Evolutionary conservation across 1,284 basidiomycete genomes (phyloP).

Genomic region (Omphalotus olearius): DNA sequence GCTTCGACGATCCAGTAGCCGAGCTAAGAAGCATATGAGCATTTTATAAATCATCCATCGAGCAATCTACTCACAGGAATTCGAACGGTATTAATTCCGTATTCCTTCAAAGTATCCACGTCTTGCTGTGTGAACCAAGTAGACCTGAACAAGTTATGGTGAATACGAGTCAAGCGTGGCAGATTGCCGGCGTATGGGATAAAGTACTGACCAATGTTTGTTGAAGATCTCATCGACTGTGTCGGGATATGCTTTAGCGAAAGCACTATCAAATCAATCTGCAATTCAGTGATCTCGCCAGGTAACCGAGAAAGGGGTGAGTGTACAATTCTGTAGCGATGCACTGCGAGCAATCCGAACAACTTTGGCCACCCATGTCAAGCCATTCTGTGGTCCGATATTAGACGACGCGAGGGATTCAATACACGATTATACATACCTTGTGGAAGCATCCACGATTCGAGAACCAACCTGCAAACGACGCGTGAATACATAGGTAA

Average conservation of each 20-base stretch:
- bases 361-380: conserved; percentile 59
- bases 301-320: neutral
- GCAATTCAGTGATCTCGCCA: neutral
- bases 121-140: conserved; percentile 70
- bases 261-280: conserved; percentile 36
- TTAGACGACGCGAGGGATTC: neutral
- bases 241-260: conserved; percentile 52
- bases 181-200: neutral
- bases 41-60: neutral
- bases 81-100: conserved; percentile 70
- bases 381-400: conserved; percentile 45
- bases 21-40: conserved; percentile 37
- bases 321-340: conserved; percentile 58
- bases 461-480: conserved; percentile 47
- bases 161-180: conserved; percentile 3
- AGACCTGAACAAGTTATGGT: no score
- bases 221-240: conserved; percentile 58
- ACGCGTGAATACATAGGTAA: conserved; percentile 2
- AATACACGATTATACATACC: conserved; percentile 30
- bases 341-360: conserved; percentile 49
- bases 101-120: conserved; percentile 44
- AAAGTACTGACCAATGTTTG: conserved; percentile 51
- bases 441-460: conserved; percentile 68
- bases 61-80: conserved; percentile 50
- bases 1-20: conserved; percentile 79